Conservation (phyloP, 306 rosid genomes). For the Cercis canadensis region DNA sequence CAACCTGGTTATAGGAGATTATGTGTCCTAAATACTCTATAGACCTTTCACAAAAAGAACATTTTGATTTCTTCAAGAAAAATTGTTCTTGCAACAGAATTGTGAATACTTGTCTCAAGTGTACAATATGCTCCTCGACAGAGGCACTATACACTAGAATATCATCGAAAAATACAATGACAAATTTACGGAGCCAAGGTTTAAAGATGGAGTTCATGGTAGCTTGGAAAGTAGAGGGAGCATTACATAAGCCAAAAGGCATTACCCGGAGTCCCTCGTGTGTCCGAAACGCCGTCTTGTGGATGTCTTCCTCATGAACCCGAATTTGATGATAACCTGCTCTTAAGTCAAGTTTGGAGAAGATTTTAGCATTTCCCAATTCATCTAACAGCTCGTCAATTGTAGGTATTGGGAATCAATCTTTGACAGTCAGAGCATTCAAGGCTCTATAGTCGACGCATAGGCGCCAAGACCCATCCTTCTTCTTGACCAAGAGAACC, state of each 20-base stretch:
- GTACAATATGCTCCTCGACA: not conserved
- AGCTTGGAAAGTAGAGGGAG: not conserved
- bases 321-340: not conserved
- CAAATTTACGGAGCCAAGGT: not conserved
- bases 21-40: no score
- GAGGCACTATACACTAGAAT: not conserved
- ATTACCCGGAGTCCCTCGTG: not conserved
- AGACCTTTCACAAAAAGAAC: not conserved
- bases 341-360: not conserved
- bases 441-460: not conserved
- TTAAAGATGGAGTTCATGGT: not conserved
- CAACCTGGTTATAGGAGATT: not conserved
- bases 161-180: not conserved
- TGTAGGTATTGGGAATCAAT: not conserved
- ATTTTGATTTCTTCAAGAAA: no score
- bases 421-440: not conserved
- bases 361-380: not conserved
- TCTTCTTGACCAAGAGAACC: not conserved
- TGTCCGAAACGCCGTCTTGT: not conserved
- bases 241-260: not conserved
- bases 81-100: not conserved
- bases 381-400: not conserved
- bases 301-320: not conserved
- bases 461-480: not conserved
- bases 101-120: not conserved